Base-by-base conservation (phyloP, 2,329 filamentous ascomycete species). In the Zymoseptoria ardabiliae region DNA sequence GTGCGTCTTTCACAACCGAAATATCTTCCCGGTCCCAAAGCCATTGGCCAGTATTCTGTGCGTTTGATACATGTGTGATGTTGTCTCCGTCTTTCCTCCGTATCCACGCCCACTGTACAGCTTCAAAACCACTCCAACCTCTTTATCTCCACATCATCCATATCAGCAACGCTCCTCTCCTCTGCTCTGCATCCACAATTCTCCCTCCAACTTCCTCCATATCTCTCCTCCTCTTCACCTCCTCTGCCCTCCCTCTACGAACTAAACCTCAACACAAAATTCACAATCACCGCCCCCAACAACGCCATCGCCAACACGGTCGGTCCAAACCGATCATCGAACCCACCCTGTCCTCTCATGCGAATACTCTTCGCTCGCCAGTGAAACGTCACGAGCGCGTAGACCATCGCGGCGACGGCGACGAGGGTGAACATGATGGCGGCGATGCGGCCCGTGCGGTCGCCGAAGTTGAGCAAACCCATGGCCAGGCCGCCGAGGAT, bases 391-490 rank as follows among this genome's bases (percentile, higher is more conserved):
- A 91, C 83, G 10, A 99, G 80, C 5, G 94, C 94, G 74, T 99
- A 99, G 50, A 96, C 79, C 91, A 99, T 97, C 51, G 92, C 90
- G 56, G 89, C 84, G 85, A 99, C 93, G 64, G 93, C 91, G 58
- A 99, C 93, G 67, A 91, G 80, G 0, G 94, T 97, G 79, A 99
- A 99, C 56, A 97, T 81, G 56, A 90, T 92, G 58, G 94, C 91
- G 62, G 88, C 93, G 76, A 97, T 96, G 74, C 94, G 94, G 69
- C 93, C 93, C 58, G 45, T 49, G 65, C 86, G 87, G 77, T 99
- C 94, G 73, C 94, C 94, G 70, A 99, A 99, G 81, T 99, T 99
- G 71, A 99, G 86, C 73, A 99, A 91, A 68, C 94, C 94, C 69
- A 99, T 90, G 67, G 94, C 93, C 55, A 99, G 86, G 65, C 94